Percentiles rank a stretch among this genome's conserved stretches.
These are phyloP conservation scores for Metarhizium robertsii DNA, from an alignment of 2,329 filamentous ascomycete genomes.

Conservation along the genomic window DNA sequence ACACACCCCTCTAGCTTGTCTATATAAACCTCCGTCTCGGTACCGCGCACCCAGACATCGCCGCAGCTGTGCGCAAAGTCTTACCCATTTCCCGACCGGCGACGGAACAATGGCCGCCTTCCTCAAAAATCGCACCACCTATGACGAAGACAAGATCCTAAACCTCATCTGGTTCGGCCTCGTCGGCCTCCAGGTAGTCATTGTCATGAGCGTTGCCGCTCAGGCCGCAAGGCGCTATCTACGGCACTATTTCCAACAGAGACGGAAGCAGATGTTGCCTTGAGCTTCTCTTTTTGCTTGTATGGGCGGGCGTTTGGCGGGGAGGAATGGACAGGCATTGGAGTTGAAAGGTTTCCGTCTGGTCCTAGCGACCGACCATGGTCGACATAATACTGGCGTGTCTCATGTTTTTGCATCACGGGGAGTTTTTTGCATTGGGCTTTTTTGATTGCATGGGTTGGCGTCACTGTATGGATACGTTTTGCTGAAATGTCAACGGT, in stretches of 20 bases:
- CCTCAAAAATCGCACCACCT: constrained; percentile 15
- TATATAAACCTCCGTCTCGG: no score
- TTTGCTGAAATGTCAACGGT: background rate
- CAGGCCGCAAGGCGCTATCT: constrained; percentile 12
- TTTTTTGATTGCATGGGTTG: background rate
- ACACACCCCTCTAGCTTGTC: no score
- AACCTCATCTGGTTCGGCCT: constrained; percentile 39
- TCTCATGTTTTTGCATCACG: background rate
- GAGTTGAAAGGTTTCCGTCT: background rate
- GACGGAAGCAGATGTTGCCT: constrained; percentile 6
- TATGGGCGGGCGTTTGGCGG: no score
- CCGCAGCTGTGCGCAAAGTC: background rate
- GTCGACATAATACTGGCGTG: background rate
- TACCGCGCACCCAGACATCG: background rate
- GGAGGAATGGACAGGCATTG: background rate
- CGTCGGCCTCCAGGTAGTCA: constrained; percentile 33
- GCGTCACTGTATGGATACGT: background rate
- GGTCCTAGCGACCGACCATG: background rate
- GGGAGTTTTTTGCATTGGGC: background rate
- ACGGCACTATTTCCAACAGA: constrained; percentile 4
- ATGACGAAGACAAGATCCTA: constrained; percentile 28
- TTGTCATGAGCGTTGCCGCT: constrained; percentile 31
- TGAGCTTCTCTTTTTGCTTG: background rate
- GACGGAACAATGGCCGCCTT: constrained; percentile 13
- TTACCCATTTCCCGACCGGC: background rate